Evolutionary conservation across 305 asterid species (phyloP).

Genomic region (Fraxinus albicans): DNA sequence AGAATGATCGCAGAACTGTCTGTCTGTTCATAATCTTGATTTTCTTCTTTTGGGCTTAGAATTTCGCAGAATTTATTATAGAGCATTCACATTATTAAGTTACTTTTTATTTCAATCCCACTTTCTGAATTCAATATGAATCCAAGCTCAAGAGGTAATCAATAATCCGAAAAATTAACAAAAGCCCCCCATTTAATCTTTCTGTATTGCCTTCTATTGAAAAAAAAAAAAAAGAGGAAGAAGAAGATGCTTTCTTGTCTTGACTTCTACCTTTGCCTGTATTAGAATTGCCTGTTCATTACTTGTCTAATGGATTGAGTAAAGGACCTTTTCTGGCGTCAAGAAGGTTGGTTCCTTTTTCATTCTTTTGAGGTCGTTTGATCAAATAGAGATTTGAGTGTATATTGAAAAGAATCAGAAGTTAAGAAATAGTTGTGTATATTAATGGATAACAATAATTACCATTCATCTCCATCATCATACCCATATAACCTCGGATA

Average conservation of each 20-base stretch:
- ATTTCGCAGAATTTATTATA: not conserved
- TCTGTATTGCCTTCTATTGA: slow-evolving; percentile 3
- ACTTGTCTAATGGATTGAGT: slow-evolving; percentile 11
- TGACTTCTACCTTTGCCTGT: slow-evolving; percentile 7
- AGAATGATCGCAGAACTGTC: not conserved
- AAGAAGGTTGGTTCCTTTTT: slow-evolving; percentile 16
- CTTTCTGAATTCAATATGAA: slow-evolving; percentile 16
- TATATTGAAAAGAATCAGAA: slow-evolving; percentile 9
- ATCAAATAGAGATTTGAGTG: slow-evolving; percentile 22
- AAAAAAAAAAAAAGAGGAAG: not conserved
- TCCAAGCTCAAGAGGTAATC: slow-evolving; percentile 15
- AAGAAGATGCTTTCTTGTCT: not conserved
- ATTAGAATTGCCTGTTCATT: slow-evolving; percentile 18
- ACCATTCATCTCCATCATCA: slow-evolving; percentile 46
- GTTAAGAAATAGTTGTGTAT: slow-evolving; percentile 17
- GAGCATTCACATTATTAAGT: slow-evolving; percentile 18
- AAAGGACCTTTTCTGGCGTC: slow-evolving; percentile 18
- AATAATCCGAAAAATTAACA: slow-evolving; percentile 9
- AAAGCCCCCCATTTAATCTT: slow-evolving; percentile 15
- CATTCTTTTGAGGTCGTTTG: slow-evolving; percentile 18
- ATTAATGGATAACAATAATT: slow-evolving; percentile 48
- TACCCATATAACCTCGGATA: slow-evolving; percentile 52
- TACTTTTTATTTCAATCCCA: slow-evolving; percentile 17
- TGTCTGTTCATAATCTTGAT: slow-evolving; percentile 3
- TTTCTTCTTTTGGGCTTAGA: slow-evolving; percentile 15